Base-by-base conservation (phyloP, 2,329 filamentous ascomycete species). In the Botryosphaeria agaves region DNA sequence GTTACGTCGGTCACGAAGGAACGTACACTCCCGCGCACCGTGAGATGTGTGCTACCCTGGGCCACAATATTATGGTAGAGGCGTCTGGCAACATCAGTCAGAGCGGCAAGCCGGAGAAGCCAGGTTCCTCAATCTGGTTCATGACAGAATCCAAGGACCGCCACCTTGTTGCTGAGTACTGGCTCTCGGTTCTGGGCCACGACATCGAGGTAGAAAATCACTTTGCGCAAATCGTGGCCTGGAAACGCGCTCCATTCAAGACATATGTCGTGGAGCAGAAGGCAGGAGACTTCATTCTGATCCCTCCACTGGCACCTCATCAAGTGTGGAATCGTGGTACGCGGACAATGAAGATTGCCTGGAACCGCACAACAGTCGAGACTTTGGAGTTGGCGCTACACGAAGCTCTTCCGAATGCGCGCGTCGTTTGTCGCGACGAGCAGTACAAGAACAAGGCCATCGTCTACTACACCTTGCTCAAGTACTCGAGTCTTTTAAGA, bases 381-480 rank as follows among this genome's bases (percentile, higher is more conserved):
- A 95, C 89, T 0, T 64, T 98, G 3, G 78, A 87, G 39, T 62
- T 91, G 50, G 89, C 87, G 1, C 53, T 95, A 14, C 68, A 74
- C 35, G 89, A 95, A 56, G 84, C 87, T 1, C 63, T 98, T 3
- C 84, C 85, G 0, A 83, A 84, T 42, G 82, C 85, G 7, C 72
- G 84, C 8, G 70, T 94, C 41, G 87, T 95, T 3, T 95, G 89
- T 48, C 78, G 89, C 21, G 89, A 98, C 41, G 89, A 98, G 50
- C 87, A 95, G 51, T 98, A 98, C 62, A 95, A 95, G 52, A 94
- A 92, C 57, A 95, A 95, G 51, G 82, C 85, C 4, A 94, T 95
- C 34, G 66, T 94, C 26, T 93, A 85, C 51, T 93, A 76, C 48
- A 82, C 84, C 0, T 62, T 95, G 3, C 59, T 76, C 7, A 89